Base-by-base conservation (phyloP, 2,329 filamentous ascomycete species). In the Ceratocystis colombiana region DNA sequence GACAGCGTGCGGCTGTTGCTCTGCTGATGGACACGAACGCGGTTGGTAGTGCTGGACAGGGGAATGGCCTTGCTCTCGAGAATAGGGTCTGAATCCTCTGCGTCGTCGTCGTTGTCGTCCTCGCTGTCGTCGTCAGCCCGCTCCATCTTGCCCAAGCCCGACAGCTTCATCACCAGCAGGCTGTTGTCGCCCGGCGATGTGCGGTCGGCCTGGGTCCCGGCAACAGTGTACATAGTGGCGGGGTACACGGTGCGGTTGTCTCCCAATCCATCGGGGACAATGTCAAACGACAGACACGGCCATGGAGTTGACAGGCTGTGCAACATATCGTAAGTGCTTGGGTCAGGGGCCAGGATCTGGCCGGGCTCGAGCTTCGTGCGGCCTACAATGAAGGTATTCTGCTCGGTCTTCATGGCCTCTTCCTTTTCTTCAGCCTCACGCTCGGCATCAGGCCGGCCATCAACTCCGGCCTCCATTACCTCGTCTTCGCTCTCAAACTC, bases 281-380 rank as follows among this genome's bases (percentile, higher is more conserved):
- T 88, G 74, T 97, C 94, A 76, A 96, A 96, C 1, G 93, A 97
- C 17, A 99, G 83, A 75, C 94, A 99, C 2, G 94, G 94, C 94
- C 94, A 99, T 0, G 91, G 91, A 6, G 92, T 92, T 76, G 88
- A 94, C 70, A 99, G 83, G 69, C 86, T 90, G 80, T 99, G 94
- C 68, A 99, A 85, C 91, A 99, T 95, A 75, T 96, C 88, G 79
- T 99, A 99, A 5, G 93, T 93, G n/a, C 89, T 90, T 68, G 89
- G 82, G 76, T 99, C 94, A 15, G 94, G 93, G 2, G 91, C 86
- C 66, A 99, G 83, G 4, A 90, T 92, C 79, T 97, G 91, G 71
- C 91, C 93, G 12, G 90, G 87, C 70, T 90, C 90, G 69, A 97
- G 83, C 78, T 94, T 93, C 75, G 91, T 90, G 72, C 94, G 85